These are phyloP conservation scores for Colletotrichum cuscutae DNA, from an alignment of 2,329 filamentous ascomycete genomes.

Conservation along the genomic window DNA sequence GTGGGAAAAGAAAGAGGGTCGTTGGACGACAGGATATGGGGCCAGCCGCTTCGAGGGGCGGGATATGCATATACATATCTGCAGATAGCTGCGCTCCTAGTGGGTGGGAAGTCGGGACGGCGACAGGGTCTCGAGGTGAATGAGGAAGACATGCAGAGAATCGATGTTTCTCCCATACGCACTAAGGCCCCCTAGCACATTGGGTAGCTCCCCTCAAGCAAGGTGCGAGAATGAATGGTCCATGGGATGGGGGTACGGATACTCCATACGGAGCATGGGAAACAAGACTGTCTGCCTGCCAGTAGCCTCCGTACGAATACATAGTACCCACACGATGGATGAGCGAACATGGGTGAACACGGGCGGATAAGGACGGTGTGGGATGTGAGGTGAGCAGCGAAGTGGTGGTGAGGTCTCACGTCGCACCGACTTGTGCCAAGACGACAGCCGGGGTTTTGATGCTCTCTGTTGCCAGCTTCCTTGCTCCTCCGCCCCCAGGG, in stretches of 20 bases:
- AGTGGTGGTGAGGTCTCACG: slow-evolving; percentile 25
- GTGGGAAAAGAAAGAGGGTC: slow-evolving; percentile 26
- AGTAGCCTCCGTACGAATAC: background rate
- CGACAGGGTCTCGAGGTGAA: slow-evolving; percentile 27
- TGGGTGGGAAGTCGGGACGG: slow-evolving; percentile 24
- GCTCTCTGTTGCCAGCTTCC: background rate
- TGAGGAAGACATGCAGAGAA: slow-evolving; percentile 28
- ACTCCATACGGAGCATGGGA: background rate
- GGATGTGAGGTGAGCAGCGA: slow-evolving; percentile 19
- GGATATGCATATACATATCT: slow-evolving; percentile 36
- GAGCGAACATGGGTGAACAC: slow-evolving; percentile 5
- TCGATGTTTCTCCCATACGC: slow-evolving; percentile 33
- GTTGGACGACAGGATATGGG: slow-evolving; percentile 28
- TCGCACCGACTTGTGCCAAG: slow-evolving; percentile 25
- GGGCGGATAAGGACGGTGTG: slow-evolving; percentile 29
- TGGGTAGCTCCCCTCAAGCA: slow-evolving; percentile 32
- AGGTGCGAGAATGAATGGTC: slow-evolving; percentile 21
- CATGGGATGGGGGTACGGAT: background rate
- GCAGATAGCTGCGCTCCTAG: slow-evolving; percentile 33
- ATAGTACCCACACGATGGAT: slow-evolving; percentile 21
- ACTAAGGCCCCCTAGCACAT: slow-evolving; percentile 32
- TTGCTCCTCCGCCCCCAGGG: background rate
- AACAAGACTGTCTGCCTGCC: no score
- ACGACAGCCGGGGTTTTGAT: slow-evolving; percentile 1
- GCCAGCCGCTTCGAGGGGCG: slow-evolving; percentile 28